These are phyloP conservation scores for Friedmanniomyces simplex DNA, from an alignment of 495 filamentous ascomycete species.

Conservation along the genomic window DNA sequence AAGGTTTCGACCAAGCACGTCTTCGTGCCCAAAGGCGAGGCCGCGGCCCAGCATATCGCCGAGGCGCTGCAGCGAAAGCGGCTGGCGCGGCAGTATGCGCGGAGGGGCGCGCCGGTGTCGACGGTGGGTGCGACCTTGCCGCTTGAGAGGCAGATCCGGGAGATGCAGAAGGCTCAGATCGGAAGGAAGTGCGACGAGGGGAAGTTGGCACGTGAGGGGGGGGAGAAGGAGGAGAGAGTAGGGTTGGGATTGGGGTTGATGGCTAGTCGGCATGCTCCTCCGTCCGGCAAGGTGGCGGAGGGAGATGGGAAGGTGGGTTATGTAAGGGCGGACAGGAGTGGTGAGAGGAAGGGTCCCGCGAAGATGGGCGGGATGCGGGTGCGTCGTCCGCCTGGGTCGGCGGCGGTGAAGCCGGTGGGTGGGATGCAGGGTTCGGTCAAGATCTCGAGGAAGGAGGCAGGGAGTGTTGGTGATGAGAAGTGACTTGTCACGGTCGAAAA, in stretches of 20 bases:
- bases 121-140: neutral
- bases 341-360: neutral
- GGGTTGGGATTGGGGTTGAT: too few relatives aligned
- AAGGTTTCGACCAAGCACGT: neutral
- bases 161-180: neutral
- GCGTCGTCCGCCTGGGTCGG: neutral
- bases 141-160: neutral
- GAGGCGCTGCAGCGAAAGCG: neutral
- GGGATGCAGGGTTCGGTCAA: neutral
- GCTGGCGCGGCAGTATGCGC: neutral
- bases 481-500: neutral
- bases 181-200: neutral
- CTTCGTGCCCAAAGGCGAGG: constrained; percentile 18
- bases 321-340: too few relatives aligned
- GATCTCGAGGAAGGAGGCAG: neutral
- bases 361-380: neutral
- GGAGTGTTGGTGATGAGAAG: neutral
- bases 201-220: too few relatives aligned
- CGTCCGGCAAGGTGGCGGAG: neutral
- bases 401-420: neutral
- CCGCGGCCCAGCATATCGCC: constrained; percentile 5
- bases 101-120: neutral
- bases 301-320: neutral
- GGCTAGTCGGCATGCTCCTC: neutral
- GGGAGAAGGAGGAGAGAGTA: neutral